These are phyloP conservation scores for Lipomyces lipofer DNA, from an alignment of 805 yeast species.

Conservation along the genomic window DNA sequence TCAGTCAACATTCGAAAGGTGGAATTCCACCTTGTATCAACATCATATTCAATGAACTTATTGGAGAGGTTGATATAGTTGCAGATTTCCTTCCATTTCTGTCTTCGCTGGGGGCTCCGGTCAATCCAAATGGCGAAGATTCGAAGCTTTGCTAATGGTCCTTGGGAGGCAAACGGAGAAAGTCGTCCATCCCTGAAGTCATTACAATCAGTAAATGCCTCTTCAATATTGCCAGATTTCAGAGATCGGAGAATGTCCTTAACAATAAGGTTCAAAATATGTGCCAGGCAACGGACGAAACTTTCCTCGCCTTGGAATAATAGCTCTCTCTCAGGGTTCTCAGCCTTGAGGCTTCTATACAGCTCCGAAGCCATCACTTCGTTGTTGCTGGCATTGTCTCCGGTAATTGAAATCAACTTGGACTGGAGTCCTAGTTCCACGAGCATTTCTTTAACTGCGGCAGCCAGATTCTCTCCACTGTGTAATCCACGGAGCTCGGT, in stretches of 20 bases:
- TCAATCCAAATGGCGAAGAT: conserved; percentile 2
- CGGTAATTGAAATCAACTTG: conserved; percentile 5
- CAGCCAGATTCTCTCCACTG: conserved; percentile 1
- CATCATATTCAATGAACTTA: neutral
- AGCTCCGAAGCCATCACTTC: conserved; percentile 3
- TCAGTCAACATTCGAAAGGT: neutral
- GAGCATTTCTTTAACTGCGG: neutral
- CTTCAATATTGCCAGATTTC: neutral
- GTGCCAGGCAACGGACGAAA: conserved; percentile 1
- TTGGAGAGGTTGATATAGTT: neutral
- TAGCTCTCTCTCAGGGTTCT: neutral
- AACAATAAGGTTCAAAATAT: neutral
- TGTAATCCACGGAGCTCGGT: neutral
- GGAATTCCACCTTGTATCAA: conserved; percentile 8
- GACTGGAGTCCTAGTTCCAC: conserved; percentile 1
- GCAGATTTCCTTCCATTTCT: neutral
- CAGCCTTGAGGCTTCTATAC: neutral
- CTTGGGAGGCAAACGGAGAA: neutral
- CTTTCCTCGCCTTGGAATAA: neutral
- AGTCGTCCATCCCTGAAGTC: neutral
- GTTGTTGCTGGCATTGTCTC: conserved; percentile 3
- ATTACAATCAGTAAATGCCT: neutral
- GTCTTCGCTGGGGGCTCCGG: conserved; percentile 3
- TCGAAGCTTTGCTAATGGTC: neutral
- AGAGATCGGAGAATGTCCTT: neutral